A percentile compares a stretch with the other conserved stretches of the same genome.
phyloP scores from a whole-genome alignment of 192 early-diverging fungal genomes.

The Geosiphon pyriformis region DNA sequence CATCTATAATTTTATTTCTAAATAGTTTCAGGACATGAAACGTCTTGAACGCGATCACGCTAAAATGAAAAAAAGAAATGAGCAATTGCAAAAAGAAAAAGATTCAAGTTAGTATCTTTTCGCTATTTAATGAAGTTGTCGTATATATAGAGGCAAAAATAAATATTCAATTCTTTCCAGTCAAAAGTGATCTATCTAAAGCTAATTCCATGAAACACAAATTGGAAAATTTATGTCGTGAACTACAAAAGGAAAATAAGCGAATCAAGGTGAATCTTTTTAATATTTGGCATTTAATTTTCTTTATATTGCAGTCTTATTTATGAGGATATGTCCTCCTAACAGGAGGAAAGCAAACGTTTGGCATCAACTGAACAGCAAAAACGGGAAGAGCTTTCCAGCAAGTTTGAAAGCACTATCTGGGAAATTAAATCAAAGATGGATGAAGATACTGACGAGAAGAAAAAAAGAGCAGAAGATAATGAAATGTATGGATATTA shows the following conservation, averaged over 20 bases:
- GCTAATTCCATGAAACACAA: slow-evolving; percentile 42
- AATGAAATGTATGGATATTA: slow-evolving; percentile 37
- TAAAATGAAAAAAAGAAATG: slow-evolving; percentile 42
- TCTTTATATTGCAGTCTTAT: slow-evolving; percentile 12
- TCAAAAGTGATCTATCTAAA: slow-evolving; percentile 30
- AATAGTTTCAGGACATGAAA: slow-evolving; percentile 56
- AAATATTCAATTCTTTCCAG: slow-evolving; percentile 6
- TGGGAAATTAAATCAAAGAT: slow-evolving; percentile 56
- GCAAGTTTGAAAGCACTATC: slow-evolving; percentile 56
- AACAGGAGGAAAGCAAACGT: slow-evolving; percentile 45
- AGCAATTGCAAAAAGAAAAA: slow-evolving; percentile 44
- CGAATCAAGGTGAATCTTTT: slow-evolving; percentile 45
- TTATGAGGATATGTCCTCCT: background rate
- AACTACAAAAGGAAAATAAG: slow-evolving; percentile 54
- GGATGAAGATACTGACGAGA: slow-evolving; percentile 41
- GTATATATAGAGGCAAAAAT: background rate
- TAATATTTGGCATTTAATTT: slow-evolving; percentile 1
- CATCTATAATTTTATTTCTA: background rate
- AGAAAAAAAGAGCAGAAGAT: slow-evolving; percentile 37
- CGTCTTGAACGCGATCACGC: slow-evolving; percentile 48
- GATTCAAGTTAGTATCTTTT: slow-evolving; percentile 34
- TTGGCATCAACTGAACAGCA: slow-evolving; percentile 45
- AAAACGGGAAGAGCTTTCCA: slow-evolving; percentile 50
- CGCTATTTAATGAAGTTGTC: background rate
- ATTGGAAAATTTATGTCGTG: slow-evolving; percentile 54